Evolutionary conservation across 148 eudicot genomes (phyloP), one percentile per base, ranked within the genome.

Genomic region (Nepenthes gracilis): DNA sequence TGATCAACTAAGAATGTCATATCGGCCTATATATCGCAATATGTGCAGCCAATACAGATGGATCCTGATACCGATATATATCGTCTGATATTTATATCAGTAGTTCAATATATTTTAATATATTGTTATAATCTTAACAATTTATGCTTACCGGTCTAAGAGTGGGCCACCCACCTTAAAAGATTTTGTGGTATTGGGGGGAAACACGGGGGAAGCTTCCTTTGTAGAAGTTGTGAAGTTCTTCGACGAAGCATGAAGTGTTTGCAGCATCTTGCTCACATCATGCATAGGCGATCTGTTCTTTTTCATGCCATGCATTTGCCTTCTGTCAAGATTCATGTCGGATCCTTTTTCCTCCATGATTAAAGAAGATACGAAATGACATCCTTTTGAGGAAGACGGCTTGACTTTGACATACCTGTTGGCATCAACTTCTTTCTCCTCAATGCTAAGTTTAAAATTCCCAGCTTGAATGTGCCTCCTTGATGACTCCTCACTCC

Each of bases 371-470:
- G 81, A 77, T 40, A 77, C 75, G 67, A 81, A 74, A 63, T 83
- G 85, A 73, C 79, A 86, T 38, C 75, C 83, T 71, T 79, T 83
- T 47, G 84, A 80, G 43, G 95, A 90, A 61, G 70, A 76, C 34
- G 66, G 54, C 43, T 61, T 72, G 43, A 36, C 54, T 60, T 74
- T 34, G 13, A 45, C 67, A 11, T 59, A 48, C 23, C 60, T 73
- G 61, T 69, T 52, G 9, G 67, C 64, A 55, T 55, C 68, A 61
- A 48, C 73, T 23, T 23, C 23, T 36, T 72, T 65, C 63, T 77
- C 73, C 53, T 63, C 73, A 63, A 63, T 55, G 55, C 79, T 64
- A 57, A 77, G 76, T 32, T 75, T 72, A 13, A 68, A 23, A 23
- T 23, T 70, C 60, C 83, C 81, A 36, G 65, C 83, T 9, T 71